These are phyloP conservation scores for Coemansia sp. DNA, from an alignment of 192 early-diverging fungal genomes.

Conservation along the genomic window DNA sequence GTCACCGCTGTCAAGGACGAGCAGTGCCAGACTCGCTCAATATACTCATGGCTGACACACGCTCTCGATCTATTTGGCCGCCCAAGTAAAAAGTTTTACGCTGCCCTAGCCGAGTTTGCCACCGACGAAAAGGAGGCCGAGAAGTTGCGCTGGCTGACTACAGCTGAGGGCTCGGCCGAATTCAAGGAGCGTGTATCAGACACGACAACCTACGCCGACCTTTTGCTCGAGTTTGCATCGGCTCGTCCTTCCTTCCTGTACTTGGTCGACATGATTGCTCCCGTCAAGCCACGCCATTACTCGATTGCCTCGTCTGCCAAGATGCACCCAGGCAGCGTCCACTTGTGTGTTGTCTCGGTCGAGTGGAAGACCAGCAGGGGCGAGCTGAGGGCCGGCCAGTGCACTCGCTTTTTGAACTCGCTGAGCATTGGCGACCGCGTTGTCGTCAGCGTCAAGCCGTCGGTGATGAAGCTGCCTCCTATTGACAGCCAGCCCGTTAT, in stretches of 20 bases:
- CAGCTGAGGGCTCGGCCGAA: conserved; percentile 71
- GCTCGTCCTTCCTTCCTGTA: conserved; percentile 73
- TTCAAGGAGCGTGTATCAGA: conserved; percentile 83
- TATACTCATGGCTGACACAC: conserved; percentile 80
- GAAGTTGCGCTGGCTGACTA: conserved; percentile 66
- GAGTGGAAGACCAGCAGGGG: conserved; percentile 79
- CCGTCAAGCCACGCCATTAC: conserved; percentile 96
- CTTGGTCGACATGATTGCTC: conserved; percentile 72
- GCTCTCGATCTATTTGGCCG: conserved; percentile 91
- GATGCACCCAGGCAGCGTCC: conserved; percentile 86
- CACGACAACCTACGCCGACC: conserved; percentile 82
- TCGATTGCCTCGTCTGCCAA: conserved; percentile 93
- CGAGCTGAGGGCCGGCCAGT: conserved; percentile 79
- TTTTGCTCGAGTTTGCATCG: conserved; percentile 83
- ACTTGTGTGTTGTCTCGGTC: conserved; percentile 89
- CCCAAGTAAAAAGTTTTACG: conserved; percentile 93
- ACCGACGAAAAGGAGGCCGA: conserved; percentile 68
- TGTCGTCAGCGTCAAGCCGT: conserved; percentile 91
- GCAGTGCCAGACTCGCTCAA: conserved; percentile 67
- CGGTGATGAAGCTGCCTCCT: conserved; percentile 94
- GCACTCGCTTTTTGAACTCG: conserved; percentile 82
- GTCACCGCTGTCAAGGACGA: conserved; percentile 66
- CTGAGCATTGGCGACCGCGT: conserved; percentile 70
- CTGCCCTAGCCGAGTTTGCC: conserved; percentile 71
- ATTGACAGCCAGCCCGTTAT: conserved; percentile 82